phyloP scores from a whole-genome alignment of 192 early-diverging fungal genomes.

The Obelidium mucronatum region DNA sequence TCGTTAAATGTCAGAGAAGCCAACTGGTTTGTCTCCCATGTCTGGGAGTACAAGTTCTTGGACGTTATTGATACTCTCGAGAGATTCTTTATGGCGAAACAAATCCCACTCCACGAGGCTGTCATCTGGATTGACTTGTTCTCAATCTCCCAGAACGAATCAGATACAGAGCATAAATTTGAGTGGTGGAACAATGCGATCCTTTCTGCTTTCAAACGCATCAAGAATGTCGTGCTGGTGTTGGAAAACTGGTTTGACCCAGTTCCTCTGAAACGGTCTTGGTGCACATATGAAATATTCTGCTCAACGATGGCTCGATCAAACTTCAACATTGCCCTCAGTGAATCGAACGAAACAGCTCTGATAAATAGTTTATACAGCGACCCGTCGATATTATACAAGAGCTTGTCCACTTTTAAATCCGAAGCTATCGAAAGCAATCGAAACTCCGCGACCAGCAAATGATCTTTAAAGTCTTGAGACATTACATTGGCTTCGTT shows the following conservation, averaged over 20 bases:
- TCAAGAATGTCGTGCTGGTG: constrained; percentile 44
- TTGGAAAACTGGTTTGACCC: constrained; percentile 43
- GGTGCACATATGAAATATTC: constrained; percentile 49
- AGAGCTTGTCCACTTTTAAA: too few species aligned
- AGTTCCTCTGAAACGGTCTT: constrained; percentile 35
- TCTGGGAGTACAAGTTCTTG: constrained; percentile 43
- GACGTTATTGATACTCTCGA: constrained; percentile 39
- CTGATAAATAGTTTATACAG: too few species aligned
- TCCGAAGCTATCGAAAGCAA: too few species aligned
- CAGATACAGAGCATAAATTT: constrained; percentile 8
- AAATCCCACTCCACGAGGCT: neutral
- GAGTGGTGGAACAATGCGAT: constrained; percentile 36
- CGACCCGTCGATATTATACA: too few species aligned
- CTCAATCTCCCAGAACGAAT: constrained; percentile 34
- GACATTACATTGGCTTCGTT: too few species aligned
- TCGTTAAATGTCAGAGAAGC: neutral
- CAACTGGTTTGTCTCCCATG: constrained; percentile 38
- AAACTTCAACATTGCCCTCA: too few species aligned
- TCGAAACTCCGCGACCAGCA: too few species aligned
- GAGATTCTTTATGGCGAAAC: constrained; percentile 6
- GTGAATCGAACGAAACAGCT: too few species aligned
- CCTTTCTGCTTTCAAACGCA: constrained; percentile 26
- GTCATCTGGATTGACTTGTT: constrained; percentile 46
- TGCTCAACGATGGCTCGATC: neutral
- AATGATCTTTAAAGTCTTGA: too few species aligned